Evolutionary conservation across 495 filamentous ascomycete genomes (phyloP).

Genomic region (Lasiosphaeria miniovina): DNA sequence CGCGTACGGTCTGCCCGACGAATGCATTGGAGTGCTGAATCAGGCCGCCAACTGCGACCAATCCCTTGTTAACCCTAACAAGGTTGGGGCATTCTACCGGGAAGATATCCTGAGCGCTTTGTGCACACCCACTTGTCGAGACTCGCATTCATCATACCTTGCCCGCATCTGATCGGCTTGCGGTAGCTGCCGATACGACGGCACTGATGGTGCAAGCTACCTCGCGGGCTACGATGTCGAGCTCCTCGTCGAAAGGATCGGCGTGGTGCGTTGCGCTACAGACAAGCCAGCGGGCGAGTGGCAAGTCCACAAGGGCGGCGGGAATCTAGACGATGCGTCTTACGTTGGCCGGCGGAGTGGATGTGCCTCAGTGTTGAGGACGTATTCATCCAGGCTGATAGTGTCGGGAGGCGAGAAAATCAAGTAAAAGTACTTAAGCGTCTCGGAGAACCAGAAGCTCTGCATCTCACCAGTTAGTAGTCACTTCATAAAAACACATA

Average conservation of each 20-base stretch:
- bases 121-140: background rate
- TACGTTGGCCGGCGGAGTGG: constrained; percentile 46
- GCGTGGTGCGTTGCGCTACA: no score
- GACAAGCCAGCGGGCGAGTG: no score
- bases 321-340: background rate
- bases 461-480: constrained; percentile 14
- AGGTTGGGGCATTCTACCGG: background rate
- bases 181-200: background rate
- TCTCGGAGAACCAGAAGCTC: constrained; percentile 49
- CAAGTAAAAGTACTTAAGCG: constrained; percentile 62
- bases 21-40: background rate
- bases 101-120: background rate
- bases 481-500: background rate
- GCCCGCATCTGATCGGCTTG: background rate
- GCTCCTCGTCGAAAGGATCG: no score
- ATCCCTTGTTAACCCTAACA: background rate
- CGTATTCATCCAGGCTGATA: constrained; percentile 67
- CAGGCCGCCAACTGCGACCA: background rate
- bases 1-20: background rate
- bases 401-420: constrained; percentile 69
- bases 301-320: no score
- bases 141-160: background rate
- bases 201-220: background rate
- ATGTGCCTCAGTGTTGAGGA: constrained; percentile 86
- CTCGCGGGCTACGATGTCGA: background rate